Evolutionary conservation across 2,329 filamentous ascomycete genomes (phyloP), one percentile per base, ranked within the genome.

Genomic region (Alternaria tenuissima): DNA sequence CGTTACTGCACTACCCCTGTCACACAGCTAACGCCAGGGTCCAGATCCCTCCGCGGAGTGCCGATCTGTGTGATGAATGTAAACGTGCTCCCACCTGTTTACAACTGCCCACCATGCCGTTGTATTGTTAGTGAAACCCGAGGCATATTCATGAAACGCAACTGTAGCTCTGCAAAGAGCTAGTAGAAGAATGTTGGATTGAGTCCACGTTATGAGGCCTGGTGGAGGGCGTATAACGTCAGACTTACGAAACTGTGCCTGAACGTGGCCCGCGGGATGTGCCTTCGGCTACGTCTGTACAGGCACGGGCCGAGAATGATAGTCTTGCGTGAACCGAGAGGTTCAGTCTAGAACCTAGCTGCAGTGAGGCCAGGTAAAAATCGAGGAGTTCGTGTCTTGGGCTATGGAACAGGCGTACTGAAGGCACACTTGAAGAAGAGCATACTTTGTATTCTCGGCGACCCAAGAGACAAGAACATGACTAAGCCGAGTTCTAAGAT

Each of bases 21-120:
- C 18, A 49, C 16, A 22, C 12, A 34, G 46, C 46, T 26, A 38
- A 38, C 32, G 46, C 34, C 46, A 49, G 46, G 46, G 46, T 49
- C 46, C 34, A 24, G 46, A 49, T 49, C 30, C 8, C 32, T 49
- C 46, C 30, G 46, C 46, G 32, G 46, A 49, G 46, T 14, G 46
- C 46, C 46, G 32, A 49, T 49, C 46, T 38, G 32, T 36, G 46
- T 30, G 46, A 49, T 49, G 20, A 24, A 49, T 49, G 46, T 49
- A 49, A 49, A 38, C 30, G 30, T n/a, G 22, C 32, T 14, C 20
- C 41, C 36, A 46, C 20, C 28, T 54, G 18, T 44, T 30, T 52
- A 24, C 52, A 46, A 30, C 39, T 54, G 52, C 41, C 24, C 30
- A 41, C 20, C 22, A 54, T 46, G 39, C 30, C 22, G 9, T 46